Conservation (phyloP, 78 protist species). For the Chrysochromulina tobinii region DNA sequence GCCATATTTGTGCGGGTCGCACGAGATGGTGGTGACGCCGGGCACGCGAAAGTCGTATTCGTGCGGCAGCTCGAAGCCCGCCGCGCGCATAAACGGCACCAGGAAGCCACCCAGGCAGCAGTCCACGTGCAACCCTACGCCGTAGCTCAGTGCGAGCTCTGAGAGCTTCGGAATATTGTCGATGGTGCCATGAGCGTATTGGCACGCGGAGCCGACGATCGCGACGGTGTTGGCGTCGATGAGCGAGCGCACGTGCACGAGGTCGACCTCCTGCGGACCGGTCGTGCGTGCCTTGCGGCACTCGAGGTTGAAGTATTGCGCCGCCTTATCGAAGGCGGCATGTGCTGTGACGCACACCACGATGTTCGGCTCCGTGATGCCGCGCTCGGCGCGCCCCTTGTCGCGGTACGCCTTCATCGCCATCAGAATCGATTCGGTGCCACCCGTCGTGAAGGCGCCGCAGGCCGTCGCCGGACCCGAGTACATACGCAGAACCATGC, state of each 20-base stretch:
- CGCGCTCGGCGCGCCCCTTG: not conserved
- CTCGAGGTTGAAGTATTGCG: not conserved
- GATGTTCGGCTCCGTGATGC: constrained; percentile 8
- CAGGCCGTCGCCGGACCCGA: not conserved
- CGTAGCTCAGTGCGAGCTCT: not conserved
- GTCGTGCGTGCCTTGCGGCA: not conserved
- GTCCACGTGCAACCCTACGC: constrained; percentile 47
- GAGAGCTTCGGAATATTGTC: constrained; percentile 8
- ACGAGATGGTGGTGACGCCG: constrained; percentile 54
- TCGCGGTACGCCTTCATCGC: constrained; percentile 51
- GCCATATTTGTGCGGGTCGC: constrained; percentile 93
- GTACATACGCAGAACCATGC: constrained; percentile 56
- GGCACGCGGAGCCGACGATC: constrained; percentile 44
- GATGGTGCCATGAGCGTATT: constrained; percentile 20
- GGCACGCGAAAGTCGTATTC: not conserved
- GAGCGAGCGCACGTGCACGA: not conserved
- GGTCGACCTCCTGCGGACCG: not conserved
- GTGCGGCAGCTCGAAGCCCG: not conserved
- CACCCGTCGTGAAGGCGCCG: constrained; percentile 56
- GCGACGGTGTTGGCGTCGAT: constrained; percentile 37
- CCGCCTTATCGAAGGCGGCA: constrained; percentile 52
- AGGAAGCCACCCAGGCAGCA: constrained; percentile 20
- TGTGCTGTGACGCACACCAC: constrained; percentile 27
- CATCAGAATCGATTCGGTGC: constrained; percentile 56
- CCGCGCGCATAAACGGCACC: not conserved